A percentile compares a stretch with the other conserved stretches of the same genome.
These are phyloP conservation scores for Choiromyces venosus DNA, from an alignment of 495 filamentous ascomycete genomes.

Conservation along the genomic window DNA sequence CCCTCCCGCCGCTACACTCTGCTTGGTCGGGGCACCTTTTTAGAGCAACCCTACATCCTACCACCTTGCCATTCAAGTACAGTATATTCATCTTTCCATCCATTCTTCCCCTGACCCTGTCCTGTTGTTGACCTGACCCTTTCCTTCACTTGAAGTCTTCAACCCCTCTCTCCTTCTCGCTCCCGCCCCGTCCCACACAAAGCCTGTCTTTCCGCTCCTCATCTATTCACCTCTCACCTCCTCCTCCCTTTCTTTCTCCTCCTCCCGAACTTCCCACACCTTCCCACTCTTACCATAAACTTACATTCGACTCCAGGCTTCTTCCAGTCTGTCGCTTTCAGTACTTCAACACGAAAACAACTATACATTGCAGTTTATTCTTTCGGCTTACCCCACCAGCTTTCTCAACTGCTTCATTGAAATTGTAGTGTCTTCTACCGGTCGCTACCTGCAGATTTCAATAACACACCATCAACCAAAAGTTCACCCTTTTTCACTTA, in stretches of 20 bases:
- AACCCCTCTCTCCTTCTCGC: constrained; percentile 17
- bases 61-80: background rate
- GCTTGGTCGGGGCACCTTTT: background rate
- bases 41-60: background rate
- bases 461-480: constrained; percentile 8
- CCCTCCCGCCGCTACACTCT: background rate
- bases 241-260: constrained; percentile 11
- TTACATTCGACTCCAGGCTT: constrained; percentile 10
- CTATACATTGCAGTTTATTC: background rate
- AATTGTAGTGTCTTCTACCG: background rate
- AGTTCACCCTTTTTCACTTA: constrained; percentile 12
- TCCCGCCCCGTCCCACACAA: constrained; percentile 17
- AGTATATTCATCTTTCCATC: constrained; percentile 4
- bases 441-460: background rate
- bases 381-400: background rate
- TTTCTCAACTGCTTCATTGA: background rate
- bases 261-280: constrained; percentile 6
- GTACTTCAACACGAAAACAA: background rate
- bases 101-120: constrained; percentile 3
- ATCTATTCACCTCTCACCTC: constrained; percentile 12
- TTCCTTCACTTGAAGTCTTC: constrained; percentile 11
- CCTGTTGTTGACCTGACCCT: background rate
- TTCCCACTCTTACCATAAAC: constrained; percentile 4
- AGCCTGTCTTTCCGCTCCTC: constrained; percentile 15
- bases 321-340: background rate